Evolutionary conservation across 2,329 filamentous ascomycete species (phyloP).

Genomic region (Colletotrichum australisinense): DNA sequence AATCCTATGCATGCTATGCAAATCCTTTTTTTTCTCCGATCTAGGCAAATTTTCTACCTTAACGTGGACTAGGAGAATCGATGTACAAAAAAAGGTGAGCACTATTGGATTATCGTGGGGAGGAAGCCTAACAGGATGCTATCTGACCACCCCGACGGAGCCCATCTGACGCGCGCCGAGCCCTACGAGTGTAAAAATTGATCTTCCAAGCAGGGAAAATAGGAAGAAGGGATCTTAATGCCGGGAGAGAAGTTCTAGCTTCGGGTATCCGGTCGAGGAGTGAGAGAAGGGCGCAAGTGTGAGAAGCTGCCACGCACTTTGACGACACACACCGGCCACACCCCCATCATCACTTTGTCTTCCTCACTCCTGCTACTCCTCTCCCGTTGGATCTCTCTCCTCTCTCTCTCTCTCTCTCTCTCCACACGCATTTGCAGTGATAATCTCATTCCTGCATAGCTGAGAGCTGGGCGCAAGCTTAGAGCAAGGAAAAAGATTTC

Average conservation of each 20-base stretch:
- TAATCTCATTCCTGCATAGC: background rate
- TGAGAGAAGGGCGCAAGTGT: background rate
- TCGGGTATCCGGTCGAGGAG: constrained; percentile 19
- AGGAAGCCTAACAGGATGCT: constrained; percentile 16
- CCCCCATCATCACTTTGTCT: too few species aligned
- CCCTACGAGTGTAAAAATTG: constrained; percentile 6
- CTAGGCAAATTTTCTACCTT: background rate
- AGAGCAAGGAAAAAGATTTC: background rate
- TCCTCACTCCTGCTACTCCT: too few species aligned
- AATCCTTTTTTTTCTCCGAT: background rate
- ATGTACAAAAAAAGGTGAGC: background rate
- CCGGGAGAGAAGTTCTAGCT: constrained; percentile 1
- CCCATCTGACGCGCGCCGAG: constrained; percentile 28
- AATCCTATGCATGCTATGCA: constrained; percentile 10
- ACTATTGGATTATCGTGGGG: background rate
- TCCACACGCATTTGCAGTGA: background rate
- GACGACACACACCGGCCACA: background rate
- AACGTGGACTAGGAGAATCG: background rate
- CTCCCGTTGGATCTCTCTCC: too few species aligned
- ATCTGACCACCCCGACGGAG: constrained; percentile 18
- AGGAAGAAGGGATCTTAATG: too few species aligned
- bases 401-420: too few species aligned
- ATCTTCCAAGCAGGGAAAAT: background rate
- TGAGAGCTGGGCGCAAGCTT: background rate
- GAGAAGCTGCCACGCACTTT: constrained; percentile 31